Evolutionary conservation across 2,329 filamentous ascomycete species (phyloP).

Genomic region (Emericellopsis cladophorae): DNA sequence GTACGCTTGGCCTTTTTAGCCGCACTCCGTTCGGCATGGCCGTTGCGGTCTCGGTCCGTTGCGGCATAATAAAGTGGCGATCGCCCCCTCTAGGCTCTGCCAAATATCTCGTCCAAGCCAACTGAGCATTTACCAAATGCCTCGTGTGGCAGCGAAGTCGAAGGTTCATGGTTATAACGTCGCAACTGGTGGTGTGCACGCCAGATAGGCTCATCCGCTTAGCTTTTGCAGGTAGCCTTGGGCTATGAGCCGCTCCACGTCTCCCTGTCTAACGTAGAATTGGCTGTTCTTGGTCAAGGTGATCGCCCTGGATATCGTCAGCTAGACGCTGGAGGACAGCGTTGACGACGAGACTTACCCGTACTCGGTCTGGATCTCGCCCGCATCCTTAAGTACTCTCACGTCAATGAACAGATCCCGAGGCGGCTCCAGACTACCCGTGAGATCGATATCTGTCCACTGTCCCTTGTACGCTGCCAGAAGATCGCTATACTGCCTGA

Average conservation of each 20-base stretch:
- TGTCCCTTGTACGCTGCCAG: slow-evolving; percentile 95
- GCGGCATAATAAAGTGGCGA: neutral
- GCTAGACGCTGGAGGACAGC: neutral
- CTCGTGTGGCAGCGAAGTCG: no score
- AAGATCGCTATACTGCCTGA: slow-evolving; percentile 81
- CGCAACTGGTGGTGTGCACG: neutral
- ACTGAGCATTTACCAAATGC: no score
- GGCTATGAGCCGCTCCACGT: slow-evolving; percentile 86
- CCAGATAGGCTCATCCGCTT: slow-evolving; percentile 20
- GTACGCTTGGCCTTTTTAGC: neutral
- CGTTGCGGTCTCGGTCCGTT: neutral
- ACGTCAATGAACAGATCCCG: slow-evolving; percentile 95
- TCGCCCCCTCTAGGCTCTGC: no score
- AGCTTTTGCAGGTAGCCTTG: slow-evolving; percentile 92
- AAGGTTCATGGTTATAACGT: neutral
- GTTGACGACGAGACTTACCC: slow-evolving; percentile 46
- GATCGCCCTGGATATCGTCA: slow-evolving; percentile 54
- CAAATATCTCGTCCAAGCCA: no score
- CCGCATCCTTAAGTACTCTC: slow-evolving; percentile 86
- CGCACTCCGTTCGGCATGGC: neutral
- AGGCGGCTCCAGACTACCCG: slow-evolving; percentile 87
- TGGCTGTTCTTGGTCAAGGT: slow-evolving; percentile 97
- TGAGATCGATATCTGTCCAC: slow-evolving; percentile 96
- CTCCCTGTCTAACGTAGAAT: slow-evolving; percentile 90
- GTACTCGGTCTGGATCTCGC: slow-evolving; percentile 98